These are phyloP conservation scores for Coemansia sp. DNA, from an alignment of 192 early-diverging fungal genomes.

Conservation along the genomic window DNA sequence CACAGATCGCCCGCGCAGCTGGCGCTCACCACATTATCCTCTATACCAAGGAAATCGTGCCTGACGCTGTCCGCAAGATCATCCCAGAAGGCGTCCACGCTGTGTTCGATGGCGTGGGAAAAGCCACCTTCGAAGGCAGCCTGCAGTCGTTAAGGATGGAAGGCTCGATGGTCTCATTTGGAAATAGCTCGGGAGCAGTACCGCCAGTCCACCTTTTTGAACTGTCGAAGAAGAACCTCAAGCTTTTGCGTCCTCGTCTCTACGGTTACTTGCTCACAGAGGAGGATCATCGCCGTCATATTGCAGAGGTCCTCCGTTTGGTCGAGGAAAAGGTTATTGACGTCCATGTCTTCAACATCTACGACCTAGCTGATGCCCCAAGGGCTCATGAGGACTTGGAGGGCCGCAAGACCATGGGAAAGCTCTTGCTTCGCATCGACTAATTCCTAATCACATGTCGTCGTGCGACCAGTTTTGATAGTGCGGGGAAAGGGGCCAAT, in stretches of 20 bases:
- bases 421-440: constrained; percentile 59
- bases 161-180: constrained; percentile 83
- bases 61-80: constrained; percentile 70
- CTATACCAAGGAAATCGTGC: constrained; percentile 70
- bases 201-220: constrained; percentile 62
- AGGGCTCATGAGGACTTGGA: constrained; percentile 82
- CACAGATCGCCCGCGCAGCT: constrained; percentile 56
- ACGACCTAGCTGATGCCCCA: constrained; percentile 72
- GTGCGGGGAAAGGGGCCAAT: not conserved
- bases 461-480: not conserved
- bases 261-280: constrained; percentile 70
- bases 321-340: constrained; percentile 64
- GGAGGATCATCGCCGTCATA: constrained; percentile 68
- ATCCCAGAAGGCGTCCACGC: constrained; percentile 77
- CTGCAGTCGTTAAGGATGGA: constrained; percentile 64
- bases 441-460: not conserved
- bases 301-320: constrained; percentile 51
- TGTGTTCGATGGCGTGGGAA: constrained; percentile 93
- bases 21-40: constrained; percentile 78
- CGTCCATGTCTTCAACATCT: constrained; percentile 73
- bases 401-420: constrained; percentile 71
- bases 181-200: constrained; percentile 84
- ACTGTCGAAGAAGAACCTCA: constrained; percentile 72
- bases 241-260: constrained; percentile 73
- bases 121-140: constrained; percentile 77